Evolutionary conservation across 1,284 basidiomycete species (phyloP).

Genomic region (Cystobasidium sp.): DNA sequence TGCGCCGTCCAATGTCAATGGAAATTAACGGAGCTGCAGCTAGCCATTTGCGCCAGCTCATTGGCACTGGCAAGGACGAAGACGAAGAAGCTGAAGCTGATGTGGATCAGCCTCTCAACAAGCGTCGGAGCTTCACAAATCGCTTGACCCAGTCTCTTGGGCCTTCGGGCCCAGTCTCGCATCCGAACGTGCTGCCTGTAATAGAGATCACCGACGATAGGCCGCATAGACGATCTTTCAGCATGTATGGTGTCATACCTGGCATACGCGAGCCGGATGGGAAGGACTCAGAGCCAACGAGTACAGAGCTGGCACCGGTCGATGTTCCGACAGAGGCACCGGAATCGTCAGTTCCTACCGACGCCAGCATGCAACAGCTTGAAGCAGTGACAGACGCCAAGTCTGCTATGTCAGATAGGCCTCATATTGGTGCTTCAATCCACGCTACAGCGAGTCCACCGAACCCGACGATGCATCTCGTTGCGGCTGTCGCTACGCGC

Average conservation of each 20-base stretch:
- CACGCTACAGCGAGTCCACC: too few species aligned
- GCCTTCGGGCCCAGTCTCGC: not conserved
- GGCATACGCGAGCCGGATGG: not conserved
- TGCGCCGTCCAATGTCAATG: constrained; percentile 19
- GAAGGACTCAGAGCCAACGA: not conserved
- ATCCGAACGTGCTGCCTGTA: not conserved
- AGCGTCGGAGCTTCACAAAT: not conserved
- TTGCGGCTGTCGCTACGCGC: not conserved
- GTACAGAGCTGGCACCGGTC: not conserved
- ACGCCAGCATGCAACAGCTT: too few species aligned
- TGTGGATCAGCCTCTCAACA: not conserved
- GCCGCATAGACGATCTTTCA: constrained; percentile 22
- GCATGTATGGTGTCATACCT: not conserved
- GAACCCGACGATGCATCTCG: not conserved
- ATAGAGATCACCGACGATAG: not conserved
- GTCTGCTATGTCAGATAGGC: too few species aligned
- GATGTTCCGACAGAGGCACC: too few species aligned
- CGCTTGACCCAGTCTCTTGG: constrained; percentile 23
- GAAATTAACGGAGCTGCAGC: constrained; percentile 15
- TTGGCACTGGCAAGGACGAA: not conserved
- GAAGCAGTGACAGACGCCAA: too few species aligned
- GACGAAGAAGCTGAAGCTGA: not conserved
- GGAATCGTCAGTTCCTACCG: too few species aligned
- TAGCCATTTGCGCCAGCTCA: not conserved
- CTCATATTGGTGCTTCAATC: too few species aligned